Base-by-base conservation (phyloP, 768 basidiomycete species). In the Lactifluus echinatus region DNA sequence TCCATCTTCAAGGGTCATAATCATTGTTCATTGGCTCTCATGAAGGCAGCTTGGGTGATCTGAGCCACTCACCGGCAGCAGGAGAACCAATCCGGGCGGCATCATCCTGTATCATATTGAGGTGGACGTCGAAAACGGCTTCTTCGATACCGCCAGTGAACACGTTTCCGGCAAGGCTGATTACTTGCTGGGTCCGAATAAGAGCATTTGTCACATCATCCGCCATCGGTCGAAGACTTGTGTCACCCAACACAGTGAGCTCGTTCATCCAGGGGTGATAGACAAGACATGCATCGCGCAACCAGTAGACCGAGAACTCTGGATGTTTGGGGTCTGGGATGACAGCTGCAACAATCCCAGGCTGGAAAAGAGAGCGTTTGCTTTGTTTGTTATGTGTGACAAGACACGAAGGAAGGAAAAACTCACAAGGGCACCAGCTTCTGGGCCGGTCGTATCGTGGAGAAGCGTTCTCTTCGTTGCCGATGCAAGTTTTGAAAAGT, bases 191-290 rank as follows among this genome's bases (percentile, higher is more conserved):
- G 10, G 47, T 33, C 48, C 49, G 46, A 26, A 59, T 51, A 47
- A 56, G 59, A 17, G 54, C 49, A 24, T 60, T 48, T 7, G 40
- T 43, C 33, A 50, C 14, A 29, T 60, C 58, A 29, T 55, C 59
- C 17, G 49, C 44, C 36, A 56, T 43, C 15, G 40, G 31, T 3
- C 58, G 54, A 40, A 59, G 53, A 34, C 40, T 50, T 14, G 44
- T 56, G 49, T 60, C 59, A 8, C 53, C 49, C 11, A 50, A 28
- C 6, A 55, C 48, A 8, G 48, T 55, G 15, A 55, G 58, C 28
- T 55, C 54, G 28, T 59, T 59, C 24, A 56, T 26, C 53, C 58
- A 59, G 7, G 53, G 33, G 10, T 56, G 53, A 28, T 50, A 51
- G 24, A 55, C 58, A 48, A 50, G 49, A n/a, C 48, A 40, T 0